Evolutionary conservation across 306 rosid species (phyloP), one percentile per base, ranked within the genome.

Genomic region (Vigna hirtella): DNA sequence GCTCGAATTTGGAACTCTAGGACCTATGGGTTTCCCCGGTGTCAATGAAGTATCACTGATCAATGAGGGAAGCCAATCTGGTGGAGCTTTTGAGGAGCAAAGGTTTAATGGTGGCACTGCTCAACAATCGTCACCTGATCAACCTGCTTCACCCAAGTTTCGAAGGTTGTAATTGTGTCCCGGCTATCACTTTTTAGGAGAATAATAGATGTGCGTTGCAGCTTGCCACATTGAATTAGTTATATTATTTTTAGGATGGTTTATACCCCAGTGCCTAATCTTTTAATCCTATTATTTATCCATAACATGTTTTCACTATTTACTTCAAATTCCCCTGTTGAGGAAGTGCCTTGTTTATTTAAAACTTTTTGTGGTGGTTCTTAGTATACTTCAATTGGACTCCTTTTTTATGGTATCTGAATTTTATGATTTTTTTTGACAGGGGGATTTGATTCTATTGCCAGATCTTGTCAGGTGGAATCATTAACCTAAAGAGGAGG

Each of bases 1-100:
- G 79, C 90, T 86, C 2, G 97, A 92, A 87, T 86, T 92, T 84
- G 96, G 96, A 34, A 84, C 92, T 75, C 83, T 84, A 69, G 96
- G 97, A 64, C 86, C 90, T 6, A 81, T 87, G 78, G 92, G 91
- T 47, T 87, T 77, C 83, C 43, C 89, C 0, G 73, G 86, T 69
- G 58, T 77, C 83, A 86, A 81, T 56, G 97, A 90, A 73, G 79
- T 69, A 40, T 69, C 91, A 15, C 89, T 86, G 81, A 20, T 70
- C 65, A 88, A 76, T 43, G 95, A 92, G 48, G 88, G 89, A 64
- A 82, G 81, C 73, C 83, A 51, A 51, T 73, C 82, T 55, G 74
- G 86, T 74, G 86, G 86, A 36, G 84, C 74, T 68, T 86, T 85
- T 26, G 95, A 90, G 57, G 93, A 91, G 62, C 93, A 89, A 72